Evolutionary conservation across 164 flowering plant genomes (phyloP), one percentile per base, ranked within the genome.

Genomic region (Stephania yunnanensis): DNA sequence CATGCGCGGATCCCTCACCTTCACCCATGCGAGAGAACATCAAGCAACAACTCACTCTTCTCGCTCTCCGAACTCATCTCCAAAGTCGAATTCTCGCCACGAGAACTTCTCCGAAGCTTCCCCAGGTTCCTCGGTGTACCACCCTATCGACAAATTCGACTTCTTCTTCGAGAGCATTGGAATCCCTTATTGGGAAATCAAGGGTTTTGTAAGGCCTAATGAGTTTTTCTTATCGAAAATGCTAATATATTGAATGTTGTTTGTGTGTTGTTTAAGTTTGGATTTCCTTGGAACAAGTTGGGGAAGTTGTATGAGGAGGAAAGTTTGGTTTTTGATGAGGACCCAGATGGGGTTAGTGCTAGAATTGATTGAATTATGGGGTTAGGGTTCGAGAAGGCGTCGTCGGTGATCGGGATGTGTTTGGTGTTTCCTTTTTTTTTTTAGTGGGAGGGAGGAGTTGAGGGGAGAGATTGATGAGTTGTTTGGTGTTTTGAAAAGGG

Each of bases 81-180:
- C 20, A 77, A 73, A 65, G 66, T 88, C 53, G 79, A 77, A 6
- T 87, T 75, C 71, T 79, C 87, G 2, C 48, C 80, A 12, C 12
- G 75, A 1, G 48, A 42, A 2, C 87, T 89, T 77, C 15, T 77
- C 9, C 75, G 45, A 1, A 76, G 77, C 44, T 45, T 92, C 64
- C 72, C 36, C 69, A 85, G 72, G 78, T 86, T 83, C 76, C 85
- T 92, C 76, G 83, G 89, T 80, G 73, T 92, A 92, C 85, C 84
- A 89, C 68, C 94, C 92, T 61, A 81, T 90, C 55, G 86, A 87
- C 71, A 92, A 92, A 70, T 85, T 87, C 45, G 88, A 86, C 64
- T 87, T 88, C 74, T 87, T 92, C 81, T 85, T 84, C 45, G 94
- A 90, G 72, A 90, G 92, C 73, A 90, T 90, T 19, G 97, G 94